Conservation (phyloP, 208 protist genomes). For the Trypanosoma platydactyli region DNA sequence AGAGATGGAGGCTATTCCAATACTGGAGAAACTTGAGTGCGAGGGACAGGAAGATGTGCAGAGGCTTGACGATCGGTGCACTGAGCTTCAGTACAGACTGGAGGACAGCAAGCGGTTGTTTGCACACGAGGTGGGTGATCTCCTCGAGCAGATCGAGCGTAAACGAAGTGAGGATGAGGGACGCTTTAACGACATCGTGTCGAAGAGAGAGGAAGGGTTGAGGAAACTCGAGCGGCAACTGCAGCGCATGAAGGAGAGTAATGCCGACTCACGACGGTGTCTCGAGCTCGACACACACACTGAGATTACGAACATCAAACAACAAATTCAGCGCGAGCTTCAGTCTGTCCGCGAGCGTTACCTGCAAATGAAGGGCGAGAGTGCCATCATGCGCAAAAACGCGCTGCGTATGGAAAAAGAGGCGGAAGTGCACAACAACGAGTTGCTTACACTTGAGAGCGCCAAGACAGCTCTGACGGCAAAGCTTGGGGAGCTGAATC, state of each 20-base stretch:
- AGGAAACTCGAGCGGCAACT: slow-evolving; percentile 67
- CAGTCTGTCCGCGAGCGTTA: slow-evolving; percentile 75
- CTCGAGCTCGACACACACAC: slow-evolving; percentile 94
- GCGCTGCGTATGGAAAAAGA: slow-evolving; percentile 88
- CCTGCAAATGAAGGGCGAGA: slow-evolving; percentile 94
- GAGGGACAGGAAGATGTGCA: slow-evolving; percentile 90
- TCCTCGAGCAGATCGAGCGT: slow-evolving; percentile 34
- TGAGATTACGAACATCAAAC: slow-evolving; percentile 86
- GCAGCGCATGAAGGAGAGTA: slow-evolving; percentile 68
- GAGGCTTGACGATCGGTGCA: slow-evolving; percentile 73
- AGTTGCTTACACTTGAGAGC: slow-evolving; percentile 72
- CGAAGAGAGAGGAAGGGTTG: slow-evolving; percentile 57
- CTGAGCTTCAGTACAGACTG: slow-evolving; percentile 59
- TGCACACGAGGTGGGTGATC: slow-evolving; percentile 36
- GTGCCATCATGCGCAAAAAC: slow-evolving; percentile 94
- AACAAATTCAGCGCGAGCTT: slow-evolving; percentile 79
- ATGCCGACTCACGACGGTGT: slow-evolving; percentile 85
- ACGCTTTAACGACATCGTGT: slow-evolving; percentile 80
- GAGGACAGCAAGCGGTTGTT: slow-evolving; percentile 54
- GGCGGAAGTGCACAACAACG: slow-evolving; percentile 80
- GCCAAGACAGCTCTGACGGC: slow-evolving; percentile 69
- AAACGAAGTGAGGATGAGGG: slow-evolving; percentile 62
- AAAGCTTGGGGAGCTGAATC: slow-evolving; percentile 85
- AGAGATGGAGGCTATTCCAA: slow-evolving; percentile 62
- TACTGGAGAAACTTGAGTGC: slow-evolving; percentile 77